Percentiles rank a stretch among this genome's conserved stretches.
phyloP scores from a whole-genome alignment of 208 protist species.

The Leishmania braziliensis region DNA sequence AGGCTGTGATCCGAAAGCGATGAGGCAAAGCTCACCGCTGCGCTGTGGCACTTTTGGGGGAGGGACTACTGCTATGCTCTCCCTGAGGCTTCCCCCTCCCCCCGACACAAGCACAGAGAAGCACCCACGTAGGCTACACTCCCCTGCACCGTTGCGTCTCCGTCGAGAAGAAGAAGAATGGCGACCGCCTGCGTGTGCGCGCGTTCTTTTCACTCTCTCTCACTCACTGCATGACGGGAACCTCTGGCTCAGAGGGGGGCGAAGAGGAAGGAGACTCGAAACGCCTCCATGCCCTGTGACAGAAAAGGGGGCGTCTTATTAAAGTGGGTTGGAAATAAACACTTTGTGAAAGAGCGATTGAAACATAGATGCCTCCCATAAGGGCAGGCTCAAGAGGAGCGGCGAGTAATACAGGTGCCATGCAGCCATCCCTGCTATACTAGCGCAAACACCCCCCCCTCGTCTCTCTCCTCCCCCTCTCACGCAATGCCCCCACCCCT shows the following conservation, averaged over 20 bases:
- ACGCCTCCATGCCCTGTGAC: background rate
- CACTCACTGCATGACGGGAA: background rate
- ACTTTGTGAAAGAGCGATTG: background rate
- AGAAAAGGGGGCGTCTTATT: background rate
- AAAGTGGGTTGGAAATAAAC: background rate
- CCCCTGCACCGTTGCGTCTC: background rate
- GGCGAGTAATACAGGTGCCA: background rate
- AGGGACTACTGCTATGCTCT: background rate
- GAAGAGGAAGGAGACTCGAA: background rate
- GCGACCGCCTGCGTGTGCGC: background rate
- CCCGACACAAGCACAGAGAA: background rate
- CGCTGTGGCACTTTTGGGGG: background rate
- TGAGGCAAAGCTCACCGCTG: background rate
- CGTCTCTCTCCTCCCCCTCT: background rate
- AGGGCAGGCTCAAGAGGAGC: background rate
- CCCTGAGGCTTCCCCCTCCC: background rate
- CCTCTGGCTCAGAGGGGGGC: background rate
- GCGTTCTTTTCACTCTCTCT: background rate
- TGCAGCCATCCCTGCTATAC: background rate
- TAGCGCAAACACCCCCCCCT: background rate
- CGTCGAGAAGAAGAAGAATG: background rate
- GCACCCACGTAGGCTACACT: background rate
- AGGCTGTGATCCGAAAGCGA: slow-evolving; percentile 2
- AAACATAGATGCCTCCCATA: too few species aligned
- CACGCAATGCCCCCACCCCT: background rate